phyloP scores from a whole-genome alignment of 257 asterid species.

The Sherardia arvensis region DNA sequence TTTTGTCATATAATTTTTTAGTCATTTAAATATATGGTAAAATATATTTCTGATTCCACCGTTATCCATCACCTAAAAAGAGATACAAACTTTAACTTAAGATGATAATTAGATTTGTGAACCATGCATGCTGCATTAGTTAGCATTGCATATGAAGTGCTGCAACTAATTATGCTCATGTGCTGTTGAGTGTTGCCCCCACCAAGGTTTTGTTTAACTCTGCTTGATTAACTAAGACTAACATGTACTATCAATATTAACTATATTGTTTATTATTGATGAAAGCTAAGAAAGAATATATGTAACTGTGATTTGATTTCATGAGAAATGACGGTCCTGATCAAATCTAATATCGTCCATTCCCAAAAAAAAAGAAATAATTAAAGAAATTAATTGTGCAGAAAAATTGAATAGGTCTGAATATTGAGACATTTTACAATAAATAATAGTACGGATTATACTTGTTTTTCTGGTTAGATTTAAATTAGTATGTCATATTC shows the following conservation, averaged over 20 bases:
- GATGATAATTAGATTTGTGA: neutral
- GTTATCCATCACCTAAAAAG: too few relatives aligned
- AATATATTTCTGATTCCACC: too few relatives aligned
- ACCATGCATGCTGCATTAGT: neutral
- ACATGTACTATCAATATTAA: neutral
- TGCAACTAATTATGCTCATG: neutral
- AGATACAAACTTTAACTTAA: neutral
- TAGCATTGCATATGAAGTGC: neutral
- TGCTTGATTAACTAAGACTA: neutral
- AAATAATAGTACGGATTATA: too few relatives aligned
- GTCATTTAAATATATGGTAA: too few relatives aligned
- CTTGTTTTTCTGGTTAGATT: too few relatives aligned
- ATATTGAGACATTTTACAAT: too few relatives aligned
- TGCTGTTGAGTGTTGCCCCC: constrained; percentile 7
- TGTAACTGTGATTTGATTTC: neutral
- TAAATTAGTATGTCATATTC: too few relatives aligned
- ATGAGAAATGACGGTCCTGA: neutral
- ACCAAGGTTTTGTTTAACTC: neutral
- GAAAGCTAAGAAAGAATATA: neutral
- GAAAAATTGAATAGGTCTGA: neutral
- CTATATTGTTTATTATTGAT: neutral
- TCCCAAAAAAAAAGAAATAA: too few relatives aligned
- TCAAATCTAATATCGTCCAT: neutral
- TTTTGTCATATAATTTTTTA: too few relatives aligned
- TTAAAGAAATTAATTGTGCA: neutral